Percentiles rank a stretch among this genome's conserved stretches.
Conservation (phyloP, 1,139 yeast species). For the Blastobotrys serpentis region DNA sequence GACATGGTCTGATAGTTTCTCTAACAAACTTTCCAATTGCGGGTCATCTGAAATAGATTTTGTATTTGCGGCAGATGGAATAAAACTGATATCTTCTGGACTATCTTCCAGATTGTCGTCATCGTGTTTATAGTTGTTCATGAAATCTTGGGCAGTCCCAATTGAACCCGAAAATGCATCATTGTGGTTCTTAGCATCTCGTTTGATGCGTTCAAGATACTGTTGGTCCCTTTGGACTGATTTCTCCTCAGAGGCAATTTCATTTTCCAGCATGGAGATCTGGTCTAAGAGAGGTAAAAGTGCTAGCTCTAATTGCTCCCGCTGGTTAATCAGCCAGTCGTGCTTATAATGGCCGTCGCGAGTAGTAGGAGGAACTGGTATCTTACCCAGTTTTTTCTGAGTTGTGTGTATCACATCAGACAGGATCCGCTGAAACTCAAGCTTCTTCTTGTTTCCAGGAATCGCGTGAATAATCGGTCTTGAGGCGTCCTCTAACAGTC, state of each 20-base stretch:
- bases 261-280: conserved; percentile 27
- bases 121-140: conserved; percentile 4
- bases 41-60: neutral
- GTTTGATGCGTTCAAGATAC: conserved; percentile 19
- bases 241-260: conserved; percentile 24
- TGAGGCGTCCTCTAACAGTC: conserved; percentile 21
- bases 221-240: conserved; percentile 18
- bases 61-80: neutral
- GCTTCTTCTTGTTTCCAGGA: conserved; percentile 21
- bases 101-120: neutral
- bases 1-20: neutral
- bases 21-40: neutral
- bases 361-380: conserved; percentile 28
- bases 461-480: conserved; percentile 24
- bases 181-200: conserved; percentile 14
- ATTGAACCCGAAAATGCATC: conserved; percentile 2
- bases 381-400: conserved; percentile 18
- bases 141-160: neutral
- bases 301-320: conserved; percentile 25
- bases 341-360: conserved; percentile 25
- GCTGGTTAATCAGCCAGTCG: conserved; percentile 23
- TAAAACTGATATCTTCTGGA: conserved; percentile 6
- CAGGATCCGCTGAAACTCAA: conserved; percentile 21
- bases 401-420: conserved; percentile 13
- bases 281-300: conserved; percentile 29